phyloP scores from a whole-genome alignment of 2,329 filamentous ascomycete genomes.

The Decorospora gaudefroyi region DNA sequence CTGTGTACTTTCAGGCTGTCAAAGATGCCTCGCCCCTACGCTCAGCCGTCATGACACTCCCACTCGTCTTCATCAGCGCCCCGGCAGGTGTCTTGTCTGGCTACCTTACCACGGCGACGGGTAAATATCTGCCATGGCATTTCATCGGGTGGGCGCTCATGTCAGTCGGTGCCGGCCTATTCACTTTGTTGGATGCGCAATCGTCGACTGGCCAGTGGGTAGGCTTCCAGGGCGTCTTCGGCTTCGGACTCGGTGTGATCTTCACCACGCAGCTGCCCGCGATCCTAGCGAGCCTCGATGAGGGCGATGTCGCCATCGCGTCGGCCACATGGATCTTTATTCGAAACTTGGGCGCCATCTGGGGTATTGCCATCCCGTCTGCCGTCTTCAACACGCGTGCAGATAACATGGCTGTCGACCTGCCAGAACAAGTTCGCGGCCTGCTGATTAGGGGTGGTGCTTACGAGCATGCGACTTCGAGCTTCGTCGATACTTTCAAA shows the following conservation, averaged over 20 bases:
- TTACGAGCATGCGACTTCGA: slow-evolving; percentile 7
- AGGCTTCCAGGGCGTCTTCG: slow-evolving; percentile 8
- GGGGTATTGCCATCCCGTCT: slow-evolving; percentile 21
- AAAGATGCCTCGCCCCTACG: slow-evolving; percentile 38
- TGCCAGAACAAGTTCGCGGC: background rate
- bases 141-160: slow-evolving; percentile 8
- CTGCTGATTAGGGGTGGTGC: slow-evolving; percentile 5
- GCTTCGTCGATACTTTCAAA: too few species aligned
- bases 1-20: slow-evolving; percentile 55
- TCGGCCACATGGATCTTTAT: slow-evolving; percentile 18
- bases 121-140: slow-evolving; percentile 23
- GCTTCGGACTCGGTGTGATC: slow-evolving; percentile 3
- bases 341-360: slow-evolving; percentile 19
- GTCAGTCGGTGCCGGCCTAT: slow-evolving; percentile 4
- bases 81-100: slow-evolving; percentile 4
- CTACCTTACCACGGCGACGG: slow-evolving; percentile 23
- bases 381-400: slow-evolving; percentile 20
- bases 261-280: slow-evolving; percentile 47
- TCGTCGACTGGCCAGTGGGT: slow-evolving; percentile 15
- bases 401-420: slow-evolving; percentile 1
- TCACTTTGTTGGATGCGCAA: slow-evolving; percentile 9
- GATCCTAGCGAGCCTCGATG: slow-evolving; percentile 24
- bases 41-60: slow-evolving; percentile 45
- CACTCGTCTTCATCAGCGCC: slow-evolving; percentile 17
- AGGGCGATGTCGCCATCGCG: slow-evolving; percentile 12